These are phyloP conservation scores for Cladophialophora carrionii DNA, from an alignment of 2,329 filamentous ascomycete genomes.

Conservation along the genomic window DNA sequence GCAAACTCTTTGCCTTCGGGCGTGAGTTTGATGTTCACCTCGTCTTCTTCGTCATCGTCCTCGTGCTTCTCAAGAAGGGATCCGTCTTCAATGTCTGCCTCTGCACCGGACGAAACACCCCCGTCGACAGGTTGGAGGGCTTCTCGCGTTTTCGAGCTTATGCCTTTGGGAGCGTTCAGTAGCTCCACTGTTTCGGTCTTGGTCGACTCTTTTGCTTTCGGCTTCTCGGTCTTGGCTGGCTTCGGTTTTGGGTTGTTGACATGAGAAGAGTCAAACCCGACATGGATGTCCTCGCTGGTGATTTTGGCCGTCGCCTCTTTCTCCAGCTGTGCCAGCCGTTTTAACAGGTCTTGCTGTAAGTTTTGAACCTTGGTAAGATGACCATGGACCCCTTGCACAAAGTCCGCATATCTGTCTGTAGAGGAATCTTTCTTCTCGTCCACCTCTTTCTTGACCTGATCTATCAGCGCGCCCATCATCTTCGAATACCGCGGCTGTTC, in stretches of 20 bases:
- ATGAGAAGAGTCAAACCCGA: constrained; percentile 85
- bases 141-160: constrained; percentile 42
- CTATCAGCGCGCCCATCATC: constrained; percentile 97
- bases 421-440: constrained; percentile 68
- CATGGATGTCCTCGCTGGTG: constrained; percentile 85
- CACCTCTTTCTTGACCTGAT: constrained; percentile 86
- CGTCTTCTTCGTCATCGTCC: constrained; percentile 61
- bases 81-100: constrained; percentile 64
- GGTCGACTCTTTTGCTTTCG: constrained; percentile 23
- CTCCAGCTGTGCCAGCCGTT: constrained; percentile 79
- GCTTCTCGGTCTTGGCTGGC: constrained; percentile 44
- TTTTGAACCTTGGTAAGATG: constrained; percentile 78
- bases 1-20: constrained; percentile 79
- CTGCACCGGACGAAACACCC: constrained; percentile 60
- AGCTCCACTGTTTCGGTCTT: constrained; percentile 63
- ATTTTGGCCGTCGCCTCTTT: constrained; percentile 86
- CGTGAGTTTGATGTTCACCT: constrained; percentile 75
- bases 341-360: constrained; percentile 73
- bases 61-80: constrained; percentile 43
- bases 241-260: constrained; percentile 64
- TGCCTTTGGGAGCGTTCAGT: constrained; percentile 60
- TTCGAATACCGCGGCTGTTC: constrained; percentile 84
- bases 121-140: constrained; percentile 46
- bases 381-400: constrained; percentile 74
- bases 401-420: constrained; percentile 70